These are phyloP conservation scores for Solanum paucissectum DNA, from an alignment of 257 asterid species.

Conservation along the genomic window DNA sequence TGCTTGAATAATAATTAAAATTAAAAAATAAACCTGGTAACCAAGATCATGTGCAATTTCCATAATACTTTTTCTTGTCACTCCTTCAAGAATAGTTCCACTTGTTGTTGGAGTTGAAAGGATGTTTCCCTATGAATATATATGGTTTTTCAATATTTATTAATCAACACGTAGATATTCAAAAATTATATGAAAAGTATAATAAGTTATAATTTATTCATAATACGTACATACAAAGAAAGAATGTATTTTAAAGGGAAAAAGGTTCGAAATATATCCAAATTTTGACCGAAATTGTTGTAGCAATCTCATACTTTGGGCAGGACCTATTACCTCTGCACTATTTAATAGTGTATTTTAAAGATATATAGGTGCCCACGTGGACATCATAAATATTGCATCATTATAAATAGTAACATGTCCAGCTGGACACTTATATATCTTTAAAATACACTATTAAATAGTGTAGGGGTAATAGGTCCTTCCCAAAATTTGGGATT, in stretches of 20 bases:
- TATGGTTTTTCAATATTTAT: not conserved
- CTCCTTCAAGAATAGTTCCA: slow-evolving; percentile 71
- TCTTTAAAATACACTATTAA: too few relatives aligned
- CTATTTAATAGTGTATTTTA: too few relatives aligned
- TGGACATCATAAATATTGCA: too few relatives aligned
- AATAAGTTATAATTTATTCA: not conserved
- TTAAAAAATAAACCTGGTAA: slow-evolving; percentile 27
- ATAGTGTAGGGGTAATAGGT: too few relatives aligned
- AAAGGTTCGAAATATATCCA: too few relatives aligned
- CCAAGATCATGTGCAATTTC: slow-evolving; percentile 57
- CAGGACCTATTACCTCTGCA: too few relatives aligned
- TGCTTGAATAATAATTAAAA: not conserved
- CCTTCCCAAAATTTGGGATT: too few relatives aligned
- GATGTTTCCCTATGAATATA: slow-evolving; percentile 32
- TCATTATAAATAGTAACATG: too few relatives aligned
- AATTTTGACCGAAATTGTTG: too few relatives aligned
- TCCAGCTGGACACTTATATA: too few relatives aligned
- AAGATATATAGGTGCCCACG: too few relatives aligned
- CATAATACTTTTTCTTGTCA: slow-evolving; percentile 63
- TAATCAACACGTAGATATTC: not conserved
- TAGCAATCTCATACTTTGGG: too few relatives aligned
- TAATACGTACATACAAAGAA: not conserved
- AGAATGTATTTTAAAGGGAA: not conserved
- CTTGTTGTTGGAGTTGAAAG: slow-evolving; percentile 58
- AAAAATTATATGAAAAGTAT: not conserved